Percentiles rank a stretch among this genome's conserved stretches.
Evolutionary conservation across 306 rosid species (phyloP).

Genomic region (Malus sylvestris): DNA sequence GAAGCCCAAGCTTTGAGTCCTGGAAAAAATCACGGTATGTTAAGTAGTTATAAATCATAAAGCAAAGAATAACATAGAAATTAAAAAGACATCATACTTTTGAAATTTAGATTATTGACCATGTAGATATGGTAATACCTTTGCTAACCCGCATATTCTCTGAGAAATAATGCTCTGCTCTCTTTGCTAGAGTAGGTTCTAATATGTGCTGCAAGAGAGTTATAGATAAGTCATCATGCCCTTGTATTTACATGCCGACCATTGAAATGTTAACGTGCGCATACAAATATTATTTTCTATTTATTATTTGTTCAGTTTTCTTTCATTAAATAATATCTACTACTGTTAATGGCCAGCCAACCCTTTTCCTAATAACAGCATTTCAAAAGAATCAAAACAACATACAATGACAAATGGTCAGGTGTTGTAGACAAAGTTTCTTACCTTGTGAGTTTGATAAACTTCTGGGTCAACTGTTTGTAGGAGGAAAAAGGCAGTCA

Average conservation of each 20-base stretch:
- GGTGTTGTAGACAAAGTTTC: slow-evolving; percentile 5
- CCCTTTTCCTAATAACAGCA: neutral
- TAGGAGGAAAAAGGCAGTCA: slow-evolving; percentile 10
- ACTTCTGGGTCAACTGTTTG: slow-evolving; percentile 61
- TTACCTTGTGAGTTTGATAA: slow-evolving; percentile 81
- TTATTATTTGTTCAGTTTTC: no score
- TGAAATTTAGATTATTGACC: neutral
- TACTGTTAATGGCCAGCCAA: neutral
- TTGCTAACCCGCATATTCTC: slow-evolving; percentile 73
- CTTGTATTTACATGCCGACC: neutral
- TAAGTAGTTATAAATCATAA: slow-evolving; percentile 8
- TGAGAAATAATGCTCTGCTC: slow-evolving; percentile 91
- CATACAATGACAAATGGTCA: neutral
- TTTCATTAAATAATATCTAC: neutral
- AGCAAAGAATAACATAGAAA: neutral
- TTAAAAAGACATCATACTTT: neutral
- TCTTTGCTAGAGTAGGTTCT: slow-evolving; percentile 53
- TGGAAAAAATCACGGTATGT: slow-evolving; percentile 32
- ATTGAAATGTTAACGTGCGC: neutral
- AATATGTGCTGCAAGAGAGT: slow-evolving; percentile 45
- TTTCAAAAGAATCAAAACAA: neutral
- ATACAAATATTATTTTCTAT: no score
- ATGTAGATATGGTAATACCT: slow-evolving; percentile 38
- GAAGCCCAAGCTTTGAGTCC: slow-evolving; percentile 83
- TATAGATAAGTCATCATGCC: neutral